Evolutionary conservation across 108 stramenopile species (phyloP).

Genomic region (Cyclotella atomus): DNA sequence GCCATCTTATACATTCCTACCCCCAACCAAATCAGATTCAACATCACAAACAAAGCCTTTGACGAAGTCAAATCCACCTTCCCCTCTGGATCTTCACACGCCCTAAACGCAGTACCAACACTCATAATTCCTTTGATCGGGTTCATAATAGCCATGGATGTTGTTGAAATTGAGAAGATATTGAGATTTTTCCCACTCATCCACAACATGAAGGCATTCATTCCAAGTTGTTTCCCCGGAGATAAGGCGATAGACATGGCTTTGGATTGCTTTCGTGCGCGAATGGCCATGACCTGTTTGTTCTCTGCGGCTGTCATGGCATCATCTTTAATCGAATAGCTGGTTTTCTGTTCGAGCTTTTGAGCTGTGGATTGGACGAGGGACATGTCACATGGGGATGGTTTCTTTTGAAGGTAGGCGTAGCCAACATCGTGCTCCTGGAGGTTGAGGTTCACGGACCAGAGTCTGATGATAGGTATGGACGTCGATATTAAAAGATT

Average conservation of each 20-base stretch:
- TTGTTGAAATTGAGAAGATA: slow-evolving; percentile 91
- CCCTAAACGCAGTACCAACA: slow-evolving; percentile 65
- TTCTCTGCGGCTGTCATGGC: slow-evolving; percentile 38
- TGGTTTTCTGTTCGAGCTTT: slow-evolving; percentile 43
- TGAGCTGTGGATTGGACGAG: slow-evolving; percentile 41
- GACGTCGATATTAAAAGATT: background rate
- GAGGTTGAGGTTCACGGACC: slow-evolving; percentile 61
- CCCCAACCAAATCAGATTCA: slow-evolving; percentile 90
- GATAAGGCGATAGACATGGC: slow-evolving; percentile 89
- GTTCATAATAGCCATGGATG: slow-evolving; percentile 85
- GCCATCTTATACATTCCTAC: slow-evolving; percentile 93
- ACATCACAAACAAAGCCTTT: slow-evolving; percentile 78
- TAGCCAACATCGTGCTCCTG: slow-evolving; percentile 53
- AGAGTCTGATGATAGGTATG: slow-evolving; percentile 28
- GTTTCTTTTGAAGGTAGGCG: slow-evolving; percentile 38
- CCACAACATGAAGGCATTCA: slow-evolving; percentile 97
- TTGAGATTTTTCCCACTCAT: slow-evolving; percentile 93
- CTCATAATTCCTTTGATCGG: slow-evolving; percentile 79
- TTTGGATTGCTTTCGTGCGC: slow-evolving; percentile 58
- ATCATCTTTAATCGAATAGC: slow-evolving; percentile 34
- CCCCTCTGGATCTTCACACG: slow-evolving; percentile 63
- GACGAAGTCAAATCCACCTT: slow-evolving; percentile 73
- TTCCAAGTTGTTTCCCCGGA: slow-evolving; percentile 87
- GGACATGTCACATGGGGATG: slow-evolving; percentile 40
- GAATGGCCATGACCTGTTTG: slow-evolving; percentile 59